Percentiles rank a stretch among this genome's conserved stretches.
phyloP scores from a whole-genome alignment of 1,284 basidiomycete genomes.

The Pyrrhoderma noxium region DNA sequence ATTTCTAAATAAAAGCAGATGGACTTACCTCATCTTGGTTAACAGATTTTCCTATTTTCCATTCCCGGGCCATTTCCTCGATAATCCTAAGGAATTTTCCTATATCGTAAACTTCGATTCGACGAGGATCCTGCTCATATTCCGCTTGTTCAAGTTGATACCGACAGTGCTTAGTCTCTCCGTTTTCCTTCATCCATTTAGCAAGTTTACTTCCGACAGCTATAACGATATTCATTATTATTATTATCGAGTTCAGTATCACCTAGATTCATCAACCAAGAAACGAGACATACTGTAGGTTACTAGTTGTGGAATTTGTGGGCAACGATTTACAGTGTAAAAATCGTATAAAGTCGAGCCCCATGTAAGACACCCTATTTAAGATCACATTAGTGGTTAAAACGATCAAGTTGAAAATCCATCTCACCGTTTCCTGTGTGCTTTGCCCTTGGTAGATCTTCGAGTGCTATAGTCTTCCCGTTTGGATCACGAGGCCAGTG shows the following conservation, averaged over 20 bases:
- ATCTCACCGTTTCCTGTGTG: constrained; percentile 6
- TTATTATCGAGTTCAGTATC: not conserved
- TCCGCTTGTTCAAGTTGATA: constrained; percentile 32
- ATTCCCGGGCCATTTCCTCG: constrained; percentile 20
- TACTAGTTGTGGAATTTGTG: too few relatives aligned
- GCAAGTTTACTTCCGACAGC: constrained; percentile 33
- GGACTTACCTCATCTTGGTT: not conserved
- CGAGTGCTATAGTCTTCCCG: constrained; percentile 24
- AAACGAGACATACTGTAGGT: constrained; percentile 5
- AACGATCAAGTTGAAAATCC: not conserved
- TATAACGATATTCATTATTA: not conserved
- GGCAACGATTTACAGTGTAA: constrained; percentile 26
- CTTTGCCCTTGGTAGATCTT: constrained; percentile 19
- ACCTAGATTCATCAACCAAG: not conserved
- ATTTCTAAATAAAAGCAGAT: not conserved
- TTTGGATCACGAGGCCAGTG: constrained; percentile 31
- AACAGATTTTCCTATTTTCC: constrained; percentile 8
- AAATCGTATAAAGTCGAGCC: constrained; percentile 39
- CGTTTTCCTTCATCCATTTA: constrained; percentile 27
- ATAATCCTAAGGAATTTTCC: constrained; percentile 22
- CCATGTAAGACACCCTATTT: constrained; percentile 30
- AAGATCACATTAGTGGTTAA: not conserved
- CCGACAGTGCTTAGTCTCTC: constrained; percentile 29
- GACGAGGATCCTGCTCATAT: constrained; percentile 31
- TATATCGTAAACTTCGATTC: constrained; percentile 27